Conservation (phyloP, 148 eudicot species). For the Vaccinium corymbosum region DNA sequence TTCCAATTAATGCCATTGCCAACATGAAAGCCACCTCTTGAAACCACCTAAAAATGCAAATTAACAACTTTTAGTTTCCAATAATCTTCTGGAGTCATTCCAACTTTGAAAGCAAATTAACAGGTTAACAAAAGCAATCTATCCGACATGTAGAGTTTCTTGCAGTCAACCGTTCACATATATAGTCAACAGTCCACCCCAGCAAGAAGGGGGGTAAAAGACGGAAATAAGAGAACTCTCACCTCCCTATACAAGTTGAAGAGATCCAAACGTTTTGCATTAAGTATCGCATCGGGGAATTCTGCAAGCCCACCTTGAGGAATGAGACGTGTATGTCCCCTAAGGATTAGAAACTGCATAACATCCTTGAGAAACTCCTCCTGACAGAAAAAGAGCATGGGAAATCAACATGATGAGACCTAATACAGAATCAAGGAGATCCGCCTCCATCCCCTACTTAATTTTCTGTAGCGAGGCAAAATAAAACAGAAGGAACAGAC, state of each 20-base stretch:
- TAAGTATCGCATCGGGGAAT: conserved; percentile 96
- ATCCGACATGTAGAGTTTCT: neutral
- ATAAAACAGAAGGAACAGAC: neutral
- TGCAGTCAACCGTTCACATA: neutral
- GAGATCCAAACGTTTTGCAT: conserved; percentile 88
- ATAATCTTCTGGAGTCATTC: neutral
- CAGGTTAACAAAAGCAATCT: neutral
- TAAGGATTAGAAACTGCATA: conserved; percentile 87
- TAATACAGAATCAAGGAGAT: neutral
- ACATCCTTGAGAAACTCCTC: conserved; percentile 93
- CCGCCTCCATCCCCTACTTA: neutral
- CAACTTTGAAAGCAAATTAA: conserved; percentile 1
- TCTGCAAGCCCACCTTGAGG: conserved; percentile 95
- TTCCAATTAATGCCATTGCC: conserved; percentile 99
- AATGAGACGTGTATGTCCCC: conserved; percentile 95
- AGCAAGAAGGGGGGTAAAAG: neutral
- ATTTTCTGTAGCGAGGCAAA: neutral
- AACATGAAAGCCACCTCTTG: conserved; percentile 99
- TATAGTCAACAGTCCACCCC: neutral
- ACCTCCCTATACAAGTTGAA: conserved; percentile 98
- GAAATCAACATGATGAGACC: conserved; percentile 5
- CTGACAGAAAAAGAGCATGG: conserved; percentile 30
- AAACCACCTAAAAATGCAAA: conserved; percentile 63
- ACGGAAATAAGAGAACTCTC: conserved; percentile 14
- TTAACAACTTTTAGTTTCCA: neutral